Evolutionary conservation across 495 filamentous ascomycete genomes (phyloP).

Genomic region (Penicillium lividum): DNA sequence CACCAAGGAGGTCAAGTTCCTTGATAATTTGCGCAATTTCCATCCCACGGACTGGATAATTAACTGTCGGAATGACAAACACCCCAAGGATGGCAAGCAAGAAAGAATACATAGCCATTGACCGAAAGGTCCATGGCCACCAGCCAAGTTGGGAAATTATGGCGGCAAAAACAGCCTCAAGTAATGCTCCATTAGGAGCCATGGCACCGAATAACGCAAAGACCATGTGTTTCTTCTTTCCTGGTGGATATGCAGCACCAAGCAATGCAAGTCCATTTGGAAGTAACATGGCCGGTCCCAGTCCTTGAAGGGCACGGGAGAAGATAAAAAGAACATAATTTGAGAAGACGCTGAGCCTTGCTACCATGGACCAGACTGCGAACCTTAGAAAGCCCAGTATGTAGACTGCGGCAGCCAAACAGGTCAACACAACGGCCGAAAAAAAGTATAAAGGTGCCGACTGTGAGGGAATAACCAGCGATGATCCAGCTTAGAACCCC

Average conservation of each 20-base stretch:
- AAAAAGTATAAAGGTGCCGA: constrained; percentile 66
- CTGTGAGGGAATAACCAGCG: constrained; percentile 55
- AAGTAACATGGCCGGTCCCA: constrained; percentile 54
- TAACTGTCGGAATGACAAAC: constrained; percentile 46
- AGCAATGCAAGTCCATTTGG: constrained; percentile 53
- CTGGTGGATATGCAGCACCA: constrained; percentile 42
- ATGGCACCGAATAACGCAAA: constrained; percentile 62
- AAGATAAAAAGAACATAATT: constrained; percentile 43
- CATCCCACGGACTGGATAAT: no score
- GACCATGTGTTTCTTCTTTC: constrained; percentile 61
- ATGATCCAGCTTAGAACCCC: constrained; percentile 50
- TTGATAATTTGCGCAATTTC: no score
- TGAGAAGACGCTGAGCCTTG: constrained; percentile 47
- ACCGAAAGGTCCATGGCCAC: constrained; percentile 68
- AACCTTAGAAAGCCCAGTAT: constrained; percentile 64
- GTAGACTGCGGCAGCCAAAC: constrained; percentile 60
- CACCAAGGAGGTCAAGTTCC: constrained; percentile 52
- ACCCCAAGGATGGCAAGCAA: neutral
- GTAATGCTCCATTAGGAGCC: constrained; percentile 54
- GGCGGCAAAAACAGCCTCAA: constrained; percentile 52
- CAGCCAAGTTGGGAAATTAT: constrained; percentile 53
- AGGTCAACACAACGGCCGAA: constrained; percentile 65
- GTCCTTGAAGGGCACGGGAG: constrained; percentile 51
- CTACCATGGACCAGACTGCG: constrained; percentile 58
- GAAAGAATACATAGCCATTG: constrained; percentile 48